Evolutionary conservation across 2,329 filamentous ascomycete genomes (phyloP).

Genomic region (Chaetomium strumarium): DNA sequence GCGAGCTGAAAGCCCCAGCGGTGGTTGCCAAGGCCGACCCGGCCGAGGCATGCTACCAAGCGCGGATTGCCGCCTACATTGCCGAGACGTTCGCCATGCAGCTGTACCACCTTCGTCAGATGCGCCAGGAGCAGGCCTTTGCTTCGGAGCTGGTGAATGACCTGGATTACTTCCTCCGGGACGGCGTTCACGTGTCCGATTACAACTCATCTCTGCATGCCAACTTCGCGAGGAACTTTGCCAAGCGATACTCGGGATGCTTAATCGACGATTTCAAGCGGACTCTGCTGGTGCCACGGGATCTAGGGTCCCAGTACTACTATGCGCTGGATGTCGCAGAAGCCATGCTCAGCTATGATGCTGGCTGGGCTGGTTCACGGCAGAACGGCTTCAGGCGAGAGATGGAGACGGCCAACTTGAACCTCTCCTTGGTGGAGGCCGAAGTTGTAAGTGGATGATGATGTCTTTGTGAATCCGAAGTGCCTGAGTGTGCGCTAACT

Average conservation of each 20-base stretch:
- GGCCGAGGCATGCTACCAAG: conserved; percentile 54
- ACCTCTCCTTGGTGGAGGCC: conserved; percentile 85
- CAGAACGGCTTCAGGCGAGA: conserved; percentile 74
- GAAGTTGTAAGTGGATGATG: conserved; percentile 60
- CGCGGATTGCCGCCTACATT: conserved; percentile 71
- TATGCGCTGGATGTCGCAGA: conserved; percentile 75
- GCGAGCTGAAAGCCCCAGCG: conserved; percentile 47
- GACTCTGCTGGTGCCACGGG: conserved; percentile 57
- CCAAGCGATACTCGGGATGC: conserved; percentile 67
- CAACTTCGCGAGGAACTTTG: conserved; percentile 81
- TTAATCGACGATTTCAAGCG: conserved; percentile 75
- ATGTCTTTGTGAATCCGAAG: neutral
- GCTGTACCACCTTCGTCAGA: conserved; percentile 76
- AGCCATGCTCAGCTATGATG: conserved; percentile 69
- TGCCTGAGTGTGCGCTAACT: neutral
- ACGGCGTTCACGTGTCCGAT: conserved; percentile 69
- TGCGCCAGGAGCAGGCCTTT: conserved; percentile 58
- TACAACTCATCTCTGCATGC: conserved; percentile 85
- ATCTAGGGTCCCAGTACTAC: conserved; percentile 72
- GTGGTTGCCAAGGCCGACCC: conserved; percentile 50
- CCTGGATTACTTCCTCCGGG: conserved; percentile 71
- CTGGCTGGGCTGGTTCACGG: conserved; percentile 65
- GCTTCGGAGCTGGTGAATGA: conserved; percentile 67
- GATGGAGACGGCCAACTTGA: conserved; percentile 80
- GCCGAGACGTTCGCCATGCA: conserved; percentile 89